These are phyloP conservation scores for Aspergillus bridgeri DNA, from an alignment of 495 filamentous ascomycete genomes.

Conservation along the genomic window DNA sequence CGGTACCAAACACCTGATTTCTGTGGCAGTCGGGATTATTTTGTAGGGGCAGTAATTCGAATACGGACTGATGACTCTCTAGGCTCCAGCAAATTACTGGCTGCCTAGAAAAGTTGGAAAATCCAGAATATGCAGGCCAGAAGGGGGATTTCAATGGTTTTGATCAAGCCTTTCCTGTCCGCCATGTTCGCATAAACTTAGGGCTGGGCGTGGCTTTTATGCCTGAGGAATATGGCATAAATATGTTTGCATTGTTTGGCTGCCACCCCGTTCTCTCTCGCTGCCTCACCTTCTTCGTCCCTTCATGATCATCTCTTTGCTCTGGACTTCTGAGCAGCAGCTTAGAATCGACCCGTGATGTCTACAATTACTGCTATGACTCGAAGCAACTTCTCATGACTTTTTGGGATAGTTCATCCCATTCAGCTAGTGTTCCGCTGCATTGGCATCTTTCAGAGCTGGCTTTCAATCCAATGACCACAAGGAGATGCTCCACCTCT, in stretches of 20 bases:
- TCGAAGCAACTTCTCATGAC: neutral
- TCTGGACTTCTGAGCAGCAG: neutral
- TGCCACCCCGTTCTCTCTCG: neutral
- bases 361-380: neutral
- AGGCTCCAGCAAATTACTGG: too few relatives aligned
- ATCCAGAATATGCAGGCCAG: too few relatives aligned
- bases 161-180: too few relatives aligned
- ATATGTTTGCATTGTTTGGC: conserved; percentile 13
- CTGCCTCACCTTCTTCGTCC: neutral
- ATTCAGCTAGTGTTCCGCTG: neutral
- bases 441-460: neutral
- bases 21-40: neutral
- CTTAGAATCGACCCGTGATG: neutral
- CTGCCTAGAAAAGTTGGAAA: too few relatives aligned
- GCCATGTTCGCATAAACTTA: too few relatives aligned
- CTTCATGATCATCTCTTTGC: too few relatives aligned
- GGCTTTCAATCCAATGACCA: neutral
- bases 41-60: too few relatives aligned
- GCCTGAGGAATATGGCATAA: conserved; percentile 15
- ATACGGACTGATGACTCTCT: too few relatives aligned
- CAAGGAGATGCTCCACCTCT: neutral
- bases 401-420: neutral
- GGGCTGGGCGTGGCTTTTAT: neutral
- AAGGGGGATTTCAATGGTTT: too few relatives aligned
- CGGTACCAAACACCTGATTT: neutral